Evolutionary conservation across 2,329 filamentous ascomycete species (phyloP).

Genomic region (Neobulgaria alba): DNA sequence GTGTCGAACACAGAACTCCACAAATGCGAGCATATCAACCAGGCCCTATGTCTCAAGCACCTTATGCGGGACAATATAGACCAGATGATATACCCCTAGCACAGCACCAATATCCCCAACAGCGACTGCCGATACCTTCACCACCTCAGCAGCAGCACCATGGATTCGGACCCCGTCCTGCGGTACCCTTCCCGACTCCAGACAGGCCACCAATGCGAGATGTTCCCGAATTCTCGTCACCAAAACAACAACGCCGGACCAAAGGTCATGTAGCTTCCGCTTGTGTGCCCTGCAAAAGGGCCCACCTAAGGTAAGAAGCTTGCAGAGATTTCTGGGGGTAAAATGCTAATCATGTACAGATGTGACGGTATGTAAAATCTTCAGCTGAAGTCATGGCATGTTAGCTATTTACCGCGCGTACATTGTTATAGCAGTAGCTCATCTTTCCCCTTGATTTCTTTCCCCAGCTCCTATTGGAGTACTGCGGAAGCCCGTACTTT

Average conservation of each 20-base stretch:
- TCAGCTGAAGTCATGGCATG: neutral
- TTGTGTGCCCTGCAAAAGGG: constrained; percentile 78
- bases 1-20: constrained; percentile 18
- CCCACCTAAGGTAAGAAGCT: constrained; percentile 55
- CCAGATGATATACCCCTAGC: constrained; percentile 19
- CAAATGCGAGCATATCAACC: constrained; percentile 32
- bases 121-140: constrained; percentile 13
- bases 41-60: constrained; percentile 25
- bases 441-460: constrained; percentile 8
- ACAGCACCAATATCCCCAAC: constrained; percentile 17
- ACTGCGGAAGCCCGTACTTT: constrained; percentile 5
- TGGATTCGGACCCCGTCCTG: constrained; percentile 17
- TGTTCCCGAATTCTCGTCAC: constrained; percentile 41
- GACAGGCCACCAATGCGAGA: constrained; percentile 35
- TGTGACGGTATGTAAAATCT: constrained; percentile 52
- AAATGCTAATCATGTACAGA: constrained; percentile 35
- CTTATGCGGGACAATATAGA: constrained; percentile 19
- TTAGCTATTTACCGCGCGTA: constrained; percentile 1
- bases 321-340: neutral
- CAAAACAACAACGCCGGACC: constrained; percentile 57
- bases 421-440: constrained; percentile 4
- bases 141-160: constrained; percentile 18
- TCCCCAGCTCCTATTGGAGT: constrained; percentile 2
- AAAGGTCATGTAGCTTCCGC: constrained; percentile 79
- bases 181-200: constrained; percentile 20